These are phyloP conservation scores for Euphorbia neoarborescens DNA, from an alignment of 441 rosid species.

Conservation along the genomic window DNA sequence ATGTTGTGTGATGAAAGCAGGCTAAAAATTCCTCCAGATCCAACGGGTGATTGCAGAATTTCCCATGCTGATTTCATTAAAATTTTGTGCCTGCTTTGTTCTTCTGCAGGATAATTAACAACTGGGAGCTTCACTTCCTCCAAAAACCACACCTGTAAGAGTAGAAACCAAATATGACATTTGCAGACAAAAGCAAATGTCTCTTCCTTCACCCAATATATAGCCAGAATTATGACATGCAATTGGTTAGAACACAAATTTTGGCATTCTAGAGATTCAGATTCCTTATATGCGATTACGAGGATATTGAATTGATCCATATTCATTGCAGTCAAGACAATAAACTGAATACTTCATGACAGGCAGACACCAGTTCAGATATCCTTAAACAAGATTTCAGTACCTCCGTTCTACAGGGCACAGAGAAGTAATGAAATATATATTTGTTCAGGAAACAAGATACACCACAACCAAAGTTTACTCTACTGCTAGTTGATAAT, in stretches of 20 bases:
- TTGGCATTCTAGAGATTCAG: neutral
- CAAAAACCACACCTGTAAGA: conserved; percentile 59
- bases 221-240: neutral
- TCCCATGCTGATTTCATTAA: conserved; percentile 94
- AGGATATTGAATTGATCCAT: neutral
- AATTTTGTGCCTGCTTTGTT: conserved; percentile 48
- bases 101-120: conserved; percentile 43
- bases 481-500: neutral
- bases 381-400: neutral
- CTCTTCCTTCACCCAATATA: neutral
- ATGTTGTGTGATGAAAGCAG: conserved; percentile 49
- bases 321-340: neutral
- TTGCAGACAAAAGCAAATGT: neutral
- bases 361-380: neutral
- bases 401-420: neutral
- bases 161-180: conserved; percentile 4
- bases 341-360: neutral
- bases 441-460: neutral
- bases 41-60: conserved; percentile 68
- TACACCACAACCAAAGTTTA: neutral
- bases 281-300: neutral
- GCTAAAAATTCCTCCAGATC: conserved; percentile 66
- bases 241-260: neutral
- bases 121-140: conserved; percentile 72
- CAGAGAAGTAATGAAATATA: neutral